Conservation (phyloP, 306 rosid species). For the Amphicarpaea edgeworthii region DNA sequence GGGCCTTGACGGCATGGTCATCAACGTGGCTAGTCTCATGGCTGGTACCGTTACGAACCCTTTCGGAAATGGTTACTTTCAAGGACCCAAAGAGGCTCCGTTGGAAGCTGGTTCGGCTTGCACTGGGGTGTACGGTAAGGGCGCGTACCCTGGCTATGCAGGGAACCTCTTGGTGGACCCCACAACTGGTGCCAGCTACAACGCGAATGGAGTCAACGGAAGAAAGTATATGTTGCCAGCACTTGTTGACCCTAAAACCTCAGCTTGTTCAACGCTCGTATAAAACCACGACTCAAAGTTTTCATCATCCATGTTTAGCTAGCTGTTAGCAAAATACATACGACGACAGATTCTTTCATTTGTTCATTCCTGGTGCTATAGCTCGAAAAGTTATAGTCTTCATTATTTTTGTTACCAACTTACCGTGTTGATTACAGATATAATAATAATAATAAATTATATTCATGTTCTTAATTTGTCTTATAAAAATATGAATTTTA, state of each 20-base stretch:
- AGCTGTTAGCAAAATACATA: not conserved
- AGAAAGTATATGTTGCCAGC: slow-evolving; percentile 74
- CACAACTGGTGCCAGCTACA: slow-evolving; percentile 70
- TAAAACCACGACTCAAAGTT: not conserved
- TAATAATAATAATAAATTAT: too few species aligned
- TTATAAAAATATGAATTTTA: too few species aligned
- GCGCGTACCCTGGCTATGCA: slow-evolving; percentile 79
- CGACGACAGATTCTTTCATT: not conserved
- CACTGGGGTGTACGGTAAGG: slow-evolving; percentile 67
- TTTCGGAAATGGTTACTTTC: slow-evolving; percentile 72
- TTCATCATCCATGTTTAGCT: not conserved
- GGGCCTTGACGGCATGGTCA: slow-evolving; percentile 73
- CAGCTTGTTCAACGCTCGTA: slow-evolving; percentile 65
- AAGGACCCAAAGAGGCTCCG: slow-evolving; percentile 78
- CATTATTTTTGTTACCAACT: too few species aligned
- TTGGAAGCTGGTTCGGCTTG: slow-evolving; percentile 80
- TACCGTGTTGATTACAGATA: too few species aligned
- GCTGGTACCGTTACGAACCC: slow-evolving; percentile 76
- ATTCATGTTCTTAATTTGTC: too few species aligned
- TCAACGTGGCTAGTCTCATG: slow-evolving; percentile 71
- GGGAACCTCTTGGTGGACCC: slow-evolving; percentile 65
- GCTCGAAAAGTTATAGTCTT: too few species aligned
- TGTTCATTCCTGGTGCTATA: not conserved
- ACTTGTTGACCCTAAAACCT: slow-evolving; percentile 62
- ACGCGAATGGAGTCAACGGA: slow-evolving; percentile 62